A percentile compares a stretch with the other conserved stretches of the same genome.
Evolutionary conservation across 768 basidiomycete species (phyloP).

Genomic region (Xerocomellus intermedius): DNA sequence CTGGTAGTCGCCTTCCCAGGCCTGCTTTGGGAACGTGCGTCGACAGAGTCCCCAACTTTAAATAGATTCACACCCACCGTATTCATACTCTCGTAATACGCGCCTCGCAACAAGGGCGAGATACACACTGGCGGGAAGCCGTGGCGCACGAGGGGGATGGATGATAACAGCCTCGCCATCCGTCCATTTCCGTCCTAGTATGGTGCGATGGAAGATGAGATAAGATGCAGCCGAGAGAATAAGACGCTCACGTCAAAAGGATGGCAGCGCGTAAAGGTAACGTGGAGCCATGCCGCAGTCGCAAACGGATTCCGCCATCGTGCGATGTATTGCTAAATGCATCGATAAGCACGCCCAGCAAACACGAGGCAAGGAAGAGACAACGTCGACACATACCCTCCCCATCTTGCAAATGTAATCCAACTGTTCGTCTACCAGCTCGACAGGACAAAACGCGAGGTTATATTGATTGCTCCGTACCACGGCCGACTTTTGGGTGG

Average conservation of each 20-base stretch:
- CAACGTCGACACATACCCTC: conserved; percentile 17
- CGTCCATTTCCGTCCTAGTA: conserved; percentile 37
- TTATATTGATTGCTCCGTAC: conserved; percentile 34
- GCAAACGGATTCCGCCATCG: conserved; percentile 39
- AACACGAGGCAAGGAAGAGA: neutral
- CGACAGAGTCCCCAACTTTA: neutral
- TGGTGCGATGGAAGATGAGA: neutral
- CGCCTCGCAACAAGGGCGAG: conserved; percentile 20
- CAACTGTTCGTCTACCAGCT: conserved; percentile 31
- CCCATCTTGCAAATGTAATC: conserved; percentile 38
- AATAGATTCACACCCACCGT: conserved; percentile 18
- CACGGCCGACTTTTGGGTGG: conserved; percentile 29
- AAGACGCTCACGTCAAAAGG: conserved; percentile 31
- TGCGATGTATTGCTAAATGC: conserved; percentile 34
- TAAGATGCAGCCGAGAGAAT: neutral
- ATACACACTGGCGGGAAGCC: conserved; percentile 34
- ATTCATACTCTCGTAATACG: conserved; percentile 35
- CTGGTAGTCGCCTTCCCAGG: conserved; percentile 35
- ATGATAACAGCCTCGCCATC: conserved; percentile 34
- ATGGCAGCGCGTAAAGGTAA: conserved; percentile 35
- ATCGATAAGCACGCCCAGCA: neutral
- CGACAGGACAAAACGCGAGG: conserved; percentile 32
- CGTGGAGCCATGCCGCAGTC: conserved; percentile 36
- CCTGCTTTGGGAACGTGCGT: conserved; percentile 13
- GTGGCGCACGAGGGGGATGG: conserved; percentile 34